Base-by-base conservation (phyloP, 1,139 yeast species). In the Pichia sp. region DNA sequence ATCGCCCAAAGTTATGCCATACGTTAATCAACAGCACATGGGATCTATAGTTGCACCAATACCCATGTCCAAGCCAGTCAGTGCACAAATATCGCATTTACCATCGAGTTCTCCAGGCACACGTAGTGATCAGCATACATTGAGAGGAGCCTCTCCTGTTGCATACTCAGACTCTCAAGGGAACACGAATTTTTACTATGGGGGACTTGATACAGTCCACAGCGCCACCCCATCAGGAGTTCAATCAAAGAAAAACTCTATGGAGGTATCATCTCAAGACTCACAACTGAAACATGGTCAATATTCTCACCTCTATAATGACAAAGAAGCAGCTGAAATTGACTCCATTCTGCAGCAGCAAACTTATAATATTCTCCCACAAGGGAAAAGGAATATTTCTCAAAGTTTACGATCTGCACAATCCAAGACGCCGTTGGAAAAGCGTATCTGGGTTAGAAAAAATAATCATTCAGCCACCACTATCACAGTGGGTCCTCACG, bases 391-490 rank as follows among this genome's bases (percentile, higher is more conserved):
- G 8, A 44, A 15, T 16, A 31, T 15, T 44, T 23, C 29, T n/a
- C 31, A 19, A 44, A 44, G 16, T 11, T 10, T 44, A n/a, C 31
- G 32, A n/a, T 26, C 19, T 11, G n/a, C 11, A 16, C 41, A 46
- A 13, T 36, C 15, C 32, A 31, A n/a, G 19, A 11, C 29, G 26
- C 32, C 4, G n/a, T 15, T 16, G 4, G 26, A 30, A 11, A 54
- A 63, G 71, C 74, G 95, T 54, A 78, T 87, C 0, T 87, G 95
- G 95, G 83, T 87, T 8, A 78, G 73, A 56, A 72, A 81, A 49
- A 75, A 77, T 0, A 75, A 75, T 40, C 81, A 85, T 3, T 77
- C 80, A 0, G 87, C 95, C 5, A 88, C 96, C 0, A 82, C 95
- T 1, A 71, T 88, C 4, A 66, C 74, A 54, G 83, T 85, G 1